These are phyloP conservation scores for Penicillium cataractarum DNA, from an alignment of 495 filamentous ascomycete species.

Conservation along the genomic window DNA sequence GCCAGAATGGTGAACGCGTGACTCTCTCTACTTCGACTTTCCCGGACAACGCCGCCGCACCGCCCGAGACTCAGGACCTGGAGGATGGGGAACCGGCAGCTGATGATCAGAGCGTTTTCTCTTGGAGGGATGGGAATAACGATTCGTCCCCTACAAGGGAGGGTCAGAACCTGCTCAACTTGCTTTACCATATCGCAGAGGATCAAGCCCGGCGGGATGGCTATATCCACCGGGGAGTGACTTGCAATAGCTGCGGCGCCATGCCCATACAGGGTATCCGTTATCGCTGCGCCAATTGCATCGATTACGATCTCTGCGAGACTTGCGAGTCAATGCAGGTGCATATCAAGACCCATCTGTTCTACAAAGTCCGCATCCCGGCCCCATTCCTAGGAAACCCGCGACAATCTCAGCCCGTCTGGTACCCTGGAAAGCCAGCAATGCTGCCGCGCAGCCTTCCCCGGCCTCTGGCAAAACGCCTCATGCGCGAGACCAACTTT, in stretches of 20 bases:
- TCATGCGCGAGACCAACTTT: conserved; percentile 73
- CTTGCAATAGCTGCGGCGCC: conserved; percentile 83
- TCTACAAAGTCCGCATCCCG: conserved; percentile 88
- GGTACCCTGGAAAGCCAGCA: conserved; percentile 88
- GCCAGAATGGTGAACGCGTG: conserved; percentile 47
- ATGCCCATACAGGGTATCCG: conserved; percentile 89
- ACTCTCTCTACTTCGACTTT: conserved; percentile 47
- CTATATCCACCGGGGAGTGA: conserved; percentile 92
- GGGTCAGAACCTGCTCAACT: conserved; percentile 71
- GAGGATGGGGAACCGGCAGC: conserved; percentile 59
- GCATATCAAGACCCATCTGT: conserved; percentile 90
- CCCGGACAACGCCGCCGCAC: conserved; percentile 54
- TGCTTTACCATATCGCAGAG: conserved; percentile 79
- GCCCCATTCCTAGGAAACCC: conserved; percentile 68
- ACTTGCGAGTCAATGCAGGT: conserved; percentile 82
- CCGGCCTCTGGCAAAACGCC: conserved; percentile 60
- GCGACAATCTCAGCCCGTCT: conserved; percentile 72
- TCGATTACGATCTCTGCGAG: conserved; percentile 90
- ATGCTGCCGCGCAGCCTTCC: conserved; percentile 66
- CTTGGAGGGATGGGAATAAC: conserved; percentile 56
- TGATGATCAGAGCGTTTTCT: conserved; percentile 64
- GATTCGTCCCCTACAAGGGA: conserved; percentile 61
- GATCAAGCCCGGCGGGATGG: conserved; percentile 81
- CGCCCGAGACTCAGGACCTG: conserved; percentile 41
- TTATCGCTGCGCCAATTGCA: conserved; percentile 90